Base-by-base conservation (phyloP, 345 rosid genomes). In the Pistacia atlantica region DNA sequence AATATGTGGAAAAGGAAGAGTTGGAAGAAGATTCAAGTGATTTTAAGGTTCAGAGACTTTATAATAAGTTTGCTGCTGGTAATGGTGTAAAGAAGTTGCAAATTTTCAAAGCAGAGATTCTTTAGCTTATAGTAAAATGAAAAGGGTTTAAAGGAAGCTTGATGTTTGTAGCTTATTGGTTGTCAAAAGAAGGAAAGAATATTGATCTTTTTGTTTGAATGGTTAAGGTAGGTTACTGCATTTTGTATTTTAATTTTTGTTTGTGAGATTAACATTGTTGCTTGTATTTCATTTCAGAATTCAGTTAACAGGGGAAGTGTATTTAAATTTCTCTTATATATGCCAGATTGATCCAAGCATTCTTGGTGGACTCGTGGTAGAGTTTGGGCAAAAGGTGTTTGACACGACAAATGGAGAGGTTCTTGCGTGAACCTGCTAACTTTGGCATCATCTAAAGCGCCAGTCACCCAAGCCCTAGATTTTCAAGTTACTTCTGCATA, bases 371-470 rank as follows among this genome's bases (percentile, higher is more conserved):
- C 82, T 96, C 6, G 84, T 93, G 49, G 92, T 96, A 31, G 95
- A 96, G 88, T 96, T 92, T 33, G 82, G 68, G n/a, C 91, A 84
- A 75, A 92, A 96, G 95, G 94, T 96, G 81, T 85, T 96, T 80
- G 99, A 96, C 85, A 10, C 81, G 77, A 71, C 97, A 92, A 85
- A 96, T 96, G 98, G 97, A 96, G 90, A 90, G 97, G 87, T 88
- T 90, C 78, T 84, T 96, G 80, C 90, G 91, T 11, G 95, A 92
- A 80, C 97, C 98, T 51, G 56, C 80, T 17, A 79, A 92, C 78
- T 8, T 84, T 54, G 82, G 60, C 78, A 59, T 46, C 79, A 78
- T 88, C 73, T 88, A 72, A 17, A 52, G 58, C 67, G 75, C 51
- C 18, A 56, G 70, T 35, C 65, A 46, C 37, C 56, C 38, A 2